Conservation (phyloP, 441 rosid genomes). For the Hura crepitans region DNA sequence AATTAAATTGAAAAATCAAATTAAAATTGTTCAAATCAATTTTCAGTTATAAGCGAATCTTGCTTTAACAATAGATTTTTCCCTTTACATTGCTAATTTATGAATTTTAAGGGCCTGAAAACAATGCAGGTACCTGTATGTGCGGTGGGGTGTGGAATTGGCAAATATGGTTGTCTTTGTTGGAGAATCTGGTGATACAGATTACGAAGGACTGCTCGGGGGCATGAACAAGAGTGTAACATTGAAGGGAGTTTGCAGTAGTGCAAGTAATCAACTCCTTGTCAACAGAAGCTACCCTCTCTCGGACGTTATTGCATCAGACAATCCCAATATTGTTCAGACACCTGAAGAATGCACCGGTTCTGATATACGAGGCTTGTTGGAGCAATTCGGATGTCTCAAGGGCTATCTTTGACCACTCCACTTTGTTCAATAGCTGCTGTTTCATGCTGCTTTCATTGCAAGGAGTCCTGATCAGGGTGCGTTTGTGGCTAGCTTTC, state of each 20-base stretch:
- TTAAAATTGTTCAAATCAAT: no score
- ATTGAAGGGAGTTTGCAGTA: slow-evolving; percentile 59
- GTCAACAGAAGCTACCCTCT: slow-evolving; percentile 75
- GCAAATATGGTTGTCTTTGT: slow-evolving; percentile 77
- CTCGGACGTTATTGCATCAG: slow-evolving; percentile 67
- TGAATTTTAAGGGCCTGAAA: not conserved
- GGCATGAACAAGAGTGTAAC: slow-evolving; percentile 76
- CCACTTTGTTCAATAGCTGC: slow-evolving; percentile 8
- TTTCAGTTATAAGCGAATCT: no score
- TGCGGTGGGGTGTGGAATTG: slow-evolving; percentile 85
- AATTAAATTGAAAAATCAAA: no score
- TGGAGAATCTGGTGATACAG: slow-evolving; percentile 88
- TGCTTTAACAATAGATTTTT: not conserved
- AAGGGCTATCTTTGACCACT: slow-evolving; percentile 26
- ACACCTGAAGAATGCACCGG: slow-evolving; percentile 38
- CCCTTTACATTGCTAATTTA: not conserved
- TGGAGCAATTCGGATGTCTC: slow-evolving; percentile 57
- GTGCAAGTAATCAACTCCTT: slow-evolving; percentile 48
- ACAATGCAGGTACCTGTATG: slow-evolving; percentile 59
- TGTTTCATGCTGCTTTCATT: not conserved
- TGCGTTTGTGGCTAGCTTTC: not conserved
- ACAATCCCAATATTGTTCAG: slow-evolving; percentile 58
- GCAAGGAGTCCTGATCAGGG: not conserved
- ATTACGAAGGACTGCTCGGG: slow-evolving; percentile 82
- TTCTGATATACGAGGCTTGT: slow-evolving; percentile 44